These are phyloP conservation scores for Coniochaeta hoffmannii DNA, from an alignment of 2,329 filamentous ascomycete genomes.

Conservation along the genomic window DNA sequence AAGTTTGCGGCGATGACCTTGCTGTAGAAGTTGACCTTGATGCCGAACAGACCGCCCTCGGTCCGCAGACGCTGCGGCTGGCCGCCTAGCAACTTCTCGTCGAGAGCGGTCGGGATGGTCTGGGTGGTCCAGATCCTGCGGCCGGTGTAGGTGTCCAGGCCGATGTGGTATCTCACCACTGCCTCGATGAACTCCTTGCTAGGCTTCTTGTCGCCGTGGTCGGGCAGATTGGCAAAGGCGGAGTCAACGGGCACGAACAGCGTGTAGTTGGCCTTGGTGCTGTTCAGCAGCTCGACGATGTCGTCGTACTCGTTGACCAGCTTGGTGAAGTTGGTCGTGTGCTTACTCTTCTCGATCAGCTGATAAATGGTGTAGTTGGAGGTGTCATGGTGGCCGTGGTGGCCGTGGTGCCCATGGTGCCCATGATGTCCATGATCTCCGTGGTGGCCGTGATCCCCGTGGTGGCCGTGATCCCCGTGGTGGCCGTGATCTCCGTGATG, in stretches of 20 bases:
- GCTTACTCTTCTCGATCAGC: slow-evolving; percentile 65
- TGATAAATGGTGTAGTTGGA: slow-evolving; percentile 72
- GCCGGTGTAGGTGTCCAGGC: slow-evolving; percentile 58
- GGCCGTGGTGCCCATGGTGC: slow-evolving; percentile 9
- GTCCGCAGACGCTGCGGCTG: slow-evolving; percentile 67
- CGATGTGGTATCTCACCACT: slow-evolving; percentile 69
- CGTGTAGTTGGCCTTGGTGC: slow-evolving; percentile 67
- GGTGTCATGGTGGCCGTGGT: slow-evolving; percentile 18
- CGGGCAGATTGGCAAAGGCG: slow-evolving; percentile 60
- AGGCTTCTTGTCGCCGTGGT: slow-evolving; percentile 49
- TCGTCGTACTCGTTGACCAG: slow-evolving; percentile 67
- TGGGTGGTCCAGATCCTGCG: slow-evolving; percentile 57
- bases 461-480: slow-evolving; percentile 10
- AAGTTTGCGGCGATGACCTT: slow-evolving; percentile 64
- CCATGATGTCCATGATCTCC: slow-evolving; percentile 4
- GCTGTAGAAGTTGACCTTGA: slow-evolving; percentile 71
- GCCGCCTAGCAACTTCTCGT: slow-evolving; percentile 51
- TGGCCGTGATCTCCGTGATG: slow-evolving; percentile 5
- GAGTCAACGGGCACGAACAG: slow-evolving; percentile 72
- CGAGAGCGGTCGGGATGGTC: slow-evolving; percentile 65
- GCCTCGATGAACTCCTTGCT: slow-evolving; percentile 63
- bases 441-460: slow-evolving; percentile 18
- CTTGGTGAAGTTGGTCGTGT: slow-evolving; percentile 69
- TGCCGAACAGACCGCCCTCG: slow-evolving; percentile 47
- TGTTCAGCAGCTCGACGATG: slow-evolving; percentile 66